Evolutionary conservation across 352 stramenopile genomes (phyloP), one percentile per base, ranked within the genome.

Genomic region (Phytopythium boreale): DNA sequence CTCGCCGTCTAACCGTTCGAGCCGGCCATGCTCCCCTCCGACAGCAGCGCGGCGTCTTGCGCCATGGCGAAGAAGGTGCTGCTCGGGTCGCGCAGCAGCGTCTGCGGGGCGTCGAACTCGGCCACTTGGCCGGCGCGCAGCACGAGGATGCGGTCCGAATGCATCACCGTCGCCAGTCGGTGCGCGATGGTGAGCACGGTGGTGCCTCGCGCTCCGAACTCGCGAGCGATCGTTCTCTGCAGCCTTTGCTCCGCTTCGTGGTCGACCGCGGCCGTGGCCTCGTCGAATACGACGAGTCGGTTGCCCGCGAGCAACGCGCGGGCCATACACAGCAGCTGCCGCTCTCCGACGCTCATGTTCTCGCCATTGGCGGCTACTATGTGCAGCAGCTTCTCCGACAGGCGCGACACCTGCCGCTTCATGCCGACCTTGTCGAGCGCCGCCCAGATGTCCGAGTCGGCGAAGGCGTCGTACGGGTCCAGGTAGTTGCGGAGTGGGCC

Each of bases 111-210:
- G 67, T 96, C 89, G 63, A 88, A 94, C 63, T 98, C 92, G 4
- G 77, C 77, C 41, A 96, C 79, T 52, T 66, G 63, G 1, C 90
- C 90, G 63, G 90, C 69, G 59, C 94, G 77, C 60, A 98, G 67
- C 26, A 97, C 89, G 15, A 97, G 63, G n/a, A 98, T 75, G 39
- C 77, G 71, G 62, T 97, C 89, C 64, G 76, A 89, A 56, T 97
- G 84, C 63, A 96, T 80, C 36, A 98, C 95, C 1, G 89, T 97
- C 50, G 93, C 83, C 8, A 97, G 71, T 24, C 93, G 71, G 69
- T 98, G 93, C 5, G 95, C 92, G 65, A 98, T 97, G 1, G 93
- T 97, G 10, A 98, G 69, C 24, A 97, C 77, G 12, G 95, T 98
- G 11, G 82, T 76, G 29, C 84, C 70, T 12, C 27, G 49, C 22